Percentiles rank a stretch among this genome's conserved stretches.
phyloP scores from a whole-genome alignment of 768 basidiomycete species.

The Auricularia auricula-judae region DNA sequence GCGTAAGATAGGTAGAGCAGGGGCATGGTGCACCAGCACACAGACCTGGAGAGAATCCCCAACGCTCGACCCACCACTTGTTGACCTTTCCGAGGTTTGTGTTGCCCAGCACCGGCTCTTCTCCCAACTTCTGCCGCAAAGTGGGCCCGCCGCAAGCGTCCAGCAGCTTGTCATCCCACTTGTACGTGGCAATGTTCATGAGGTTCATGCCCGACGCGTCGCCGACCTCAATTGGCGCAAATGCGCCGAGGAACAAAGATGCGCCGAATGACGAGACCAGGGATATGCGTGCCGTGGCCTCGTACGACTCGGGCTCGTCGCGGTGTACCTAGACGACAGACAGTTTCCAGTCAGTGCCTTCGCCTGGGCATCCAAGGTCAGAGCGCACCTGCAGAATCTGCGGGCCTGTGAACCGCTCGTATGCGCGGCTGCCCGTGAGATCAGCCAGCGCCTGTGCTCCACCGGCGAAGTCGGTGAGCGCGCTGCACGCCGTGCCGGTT shows the following conservation, averaged over 20 bases:
- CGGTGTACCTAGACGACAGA: conserved; percentile 39
- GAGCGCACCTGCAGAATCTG: conserved; percentile 63
- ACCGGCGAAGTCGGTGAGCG: conserved; percentile 55
- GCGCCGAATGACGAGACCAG: conserved; percentile 77
- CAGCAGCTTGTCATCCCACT: conserved; percentile 63
- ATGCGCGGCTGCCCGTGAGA: conserved; percentile 71
- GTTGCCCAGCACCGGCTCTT: conserved; percentile 67
- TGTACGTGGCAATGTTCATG: conserved; percentile 62
- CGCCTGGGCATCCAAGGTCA: neutral
- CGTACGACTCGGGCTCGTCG: conserved; percentile 41
- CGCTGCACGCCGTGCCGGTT: conserved; percentile 61
- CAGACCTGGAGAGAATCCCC: conserved; percentile 59
- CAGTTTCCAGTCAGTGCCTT: neutral
- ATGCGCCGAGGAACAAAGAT: conserved; percentile 66
- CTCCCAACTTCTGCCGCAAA: conserved; percentile 58
- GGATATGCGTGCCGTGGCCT: conserved; percentile 54
- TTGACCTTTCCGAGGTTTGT: conserved; percentile 52
- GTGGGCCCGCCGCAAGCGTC: conserved; percentile 57
- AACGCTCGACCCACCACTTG: conserved; percentile 62
- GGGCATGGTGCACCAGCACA: neutral
- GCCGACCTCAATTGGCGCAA: conserved; percentile 76
- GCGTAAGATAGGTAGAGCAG: neutral
- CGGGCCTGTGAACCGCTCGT: conserved; percentile 80
- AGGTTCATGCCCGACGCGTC: conserved; percentile 90
- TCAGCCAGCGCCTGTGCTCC: conserved; percentile 63